Evolutionary conservation across 768 basidiomycete species (phyloP), one percentile per base, ranked within the genome.

Genomic region (Termitomyces bulborhizus): DNA sequence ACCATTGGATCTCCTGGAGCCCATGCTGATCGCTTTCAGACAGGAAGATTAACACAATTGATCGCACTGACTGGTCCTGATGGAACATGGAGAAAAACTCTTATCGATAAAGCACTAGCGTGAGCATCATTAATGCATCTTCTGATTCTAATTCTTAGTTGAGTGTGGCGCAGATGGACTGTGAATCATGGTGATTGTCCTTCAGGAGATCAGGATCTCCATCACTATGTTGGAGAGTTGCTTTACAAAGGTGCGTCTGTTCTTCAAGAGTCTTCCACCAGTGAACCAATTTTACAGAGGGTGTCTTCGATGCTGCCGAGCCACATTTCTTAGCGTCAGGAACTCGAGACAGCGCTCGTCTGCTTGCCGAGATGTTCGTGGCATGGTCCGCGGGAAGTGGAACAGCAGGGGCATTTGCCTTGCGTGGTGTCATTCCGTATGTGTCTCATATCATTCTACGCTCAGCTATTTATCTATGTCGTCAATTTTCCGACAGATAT

Each of bases 151-250:
- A 37, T 16, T n/a, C 3, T 26, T 0, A 27, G 16, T 41, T 56
- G 61, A 63, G 69, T 59, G 54, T 44, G 55, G 52, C 55, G 49
- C 64, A 96, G 94, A 43, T 99, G 96, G 95, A 86, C 91, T 44
- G 79, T 85, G 12, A 90, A 87, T 66, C 77, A 81, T 60, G 86
- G 90, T 6, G 64, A 78, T n/a, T 86, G 81, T 68, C 91, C 94
- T 8, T 83, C 85, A 26, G 97, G 97, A 16, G 97, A 99, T 73
- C 84, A 86, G 32, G 83, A 81, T 54, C 74, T 99, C 49, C 93
- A 93, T 44, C 86, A 92, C 57, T 98, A 98, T 67, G 71, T 97
- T 46, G 97, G 94, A 4, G 88, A 95, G 67, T 72, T 97, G 31
- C 76, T 93, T 6, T 87, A 82, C 71, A 94, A 92, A 78, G 92